Percentiles rank a stretch among this genome's conserved stretches.
Conservation (phyloP, 352 stramenopile genomes). For the Phytophthora pistaciae region DNA sequence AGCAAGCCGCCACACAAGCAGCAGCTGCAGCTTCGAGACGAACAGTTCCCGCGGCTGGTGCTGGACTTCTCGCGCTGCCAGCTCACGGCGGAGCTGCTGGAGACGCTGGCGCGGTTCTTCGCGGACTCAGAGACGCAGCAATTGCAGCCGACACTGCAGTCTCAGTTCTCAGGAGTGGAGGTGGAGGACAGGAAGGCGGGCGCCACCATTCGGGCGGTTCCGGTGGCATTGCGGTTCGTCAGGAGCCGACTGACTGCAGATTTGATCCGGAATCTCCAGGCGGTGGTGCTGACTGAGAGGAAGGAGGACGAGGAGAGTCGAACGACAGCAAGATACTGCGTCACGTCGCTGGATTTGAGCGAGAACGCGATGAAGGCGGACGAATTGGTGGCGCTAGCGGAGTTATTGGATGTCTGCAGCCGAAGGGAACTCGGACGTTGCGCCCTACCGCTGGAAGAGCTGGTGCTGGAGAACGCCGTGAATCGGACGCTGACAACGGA, state of each 20-base stretch:
- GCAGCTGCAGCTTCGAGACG: conserved; percentile 30
- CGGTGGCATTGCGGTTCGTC: conserved; percentile 30
- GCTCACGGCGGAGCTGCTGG: conserved; percentile 29
- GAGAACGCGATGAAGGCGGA: conserved; percentile 36
- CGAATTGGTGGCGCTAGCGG: conserved; percentile 30
- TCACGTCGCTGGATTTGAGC: conserved; percentile 42
- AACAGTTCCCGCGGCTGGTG: conserved; percentile 45
- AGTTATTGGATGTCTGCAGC: conserved; percentile 17
- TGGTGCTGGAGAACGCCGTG: conserved; percentile 43
- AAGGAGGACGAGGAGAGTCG: neutral
- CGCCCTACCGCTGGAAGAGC: conserved; percentile 25
- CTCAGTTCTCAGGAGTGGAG: conserved; percentile 19
- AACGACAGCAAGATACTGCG: conserved; percentile 17
- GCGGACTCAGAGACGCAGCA: conserved; percentile 1
- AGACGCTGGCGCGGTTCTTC: conserved; percentile 31
- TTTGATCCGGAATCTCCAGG: conserved; percentile 25
- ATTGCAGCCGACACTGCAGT: neutral
- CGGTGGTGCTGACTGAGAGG: conserved; percentile 18
- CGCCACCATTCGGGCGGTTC: conserved; percentile 18
- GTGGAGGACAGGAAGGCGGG: neutral
- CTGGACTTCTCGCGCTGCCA: conserved; percentile 41
- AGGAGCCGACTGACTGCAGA: conserved; percentile 31
- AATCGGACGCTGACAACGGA: conserved; percentile 19
- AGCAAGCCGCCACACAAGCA: conserved; percentile 4
- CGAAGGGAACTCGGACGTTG: neutral